Conservation (phyloP, 169 alveolate species). For the Plasmodium yoelii region DNA sequence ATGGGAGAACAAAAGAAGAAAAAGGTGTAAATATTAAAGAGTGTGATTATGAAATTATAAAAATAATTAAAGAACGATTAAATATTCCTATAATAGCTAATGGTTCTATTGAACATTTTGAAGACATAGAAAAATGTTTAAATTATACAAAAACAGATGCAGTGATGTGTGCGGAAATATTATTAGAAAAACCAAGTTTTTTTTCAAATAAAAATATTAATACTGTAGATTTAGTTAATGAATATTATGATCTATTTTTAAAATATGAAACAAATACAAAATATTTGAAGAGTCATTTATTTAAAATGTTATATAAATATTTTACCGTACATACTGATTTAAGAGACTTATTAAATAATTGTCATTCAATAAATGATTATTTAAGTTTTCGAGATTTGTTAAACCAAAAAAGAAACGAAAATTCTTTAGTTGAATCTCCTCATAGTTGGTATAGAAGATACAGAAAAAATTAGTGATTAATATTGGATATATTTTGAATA, state of each 20-base stretch:
- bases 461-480: slow-evolving; percentile 15
- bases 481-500: not conserved
- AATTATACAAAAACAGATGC: slow-evolving; percentile 94
- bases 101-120: slow-evolving; percentile 93
- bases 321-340: slow-evolving; percentile 61
- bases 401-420: slow-evolving; percentile 25
- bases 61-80: slow-evolving; percentile 88
- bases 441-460: slow-evolving; percentile 71
- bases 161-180: slow-evolving; percentile 94
- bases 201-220: slow-evolving; percentile 79
- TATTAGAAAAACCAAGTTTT: slow-evolving; percentile 92
- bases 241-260: slow-evolving; percentile 63
- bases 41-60: slow-evolving; percentile 88
- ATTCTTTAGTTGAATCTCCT: slow-evolving; percentile 22
- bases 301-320: slow-evolving; percentile 59
- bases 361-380: slow-evolving; percentile 47
- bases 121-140: slow-evolving; percentile 90
- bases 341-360: slow-evolving; percentile 64
- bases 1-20: slow-evolving; percentile 84
- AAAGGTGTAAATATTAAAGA: slow-evolving; percentile 78
- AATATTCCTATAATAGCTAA: slow-evolving; percentile 94
- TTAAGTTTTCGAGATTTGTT: slow-evolving; percentile 20
- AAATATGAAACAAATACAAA: slow-evolving; percentile 66
- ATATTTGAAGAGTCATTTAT: slow-evolving; percentile 69
- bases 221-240: slow-evolving; percentile 52